Percentiles rank a stretch among this genome's conserved stretches.
phyloP scores from a whole-genome alignment of 2,329 filamentous ascomycete genomes.

The Parafenestella ontariensis region DNA sequence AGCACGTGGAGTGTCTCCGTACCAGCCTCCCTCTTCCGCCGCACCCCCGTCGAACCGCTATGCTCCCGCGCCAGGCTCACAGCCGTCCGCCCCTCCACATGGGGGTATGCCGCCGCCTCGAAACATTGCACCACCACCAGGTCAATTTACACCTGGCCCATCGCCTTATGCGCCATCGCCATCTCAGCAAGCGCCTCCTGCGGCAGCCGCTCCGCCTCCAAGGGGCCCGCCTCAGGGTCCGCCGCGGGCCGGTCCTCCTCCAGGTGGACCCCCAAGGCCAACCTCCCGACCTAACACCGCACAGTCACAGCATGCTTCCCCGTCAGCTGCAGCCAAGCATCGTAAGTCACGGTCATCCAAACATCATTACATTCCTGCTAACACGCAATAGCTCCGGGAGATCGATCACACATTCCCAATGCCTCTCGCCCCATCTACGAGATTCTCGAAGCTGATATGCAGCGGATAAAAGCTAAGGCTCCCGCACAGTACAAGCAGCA shows the following conservation, averaged over 20 bases:
- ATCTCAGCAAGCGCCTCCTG: constrained; percentile 47
- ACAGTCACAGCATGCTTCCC: constrained; percentile 57
- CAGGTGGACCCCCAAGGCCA: constrained; percentile 49
- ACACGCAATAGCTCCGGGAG: constrained; percentile 66
- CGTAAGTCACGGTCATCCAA: constrained; percentile 59
- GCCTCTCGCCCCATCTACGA: constrained; percentile 80
- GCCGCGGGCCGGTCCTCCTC: constrained; percentile 51
- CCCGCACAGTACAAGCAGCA: constrained; percentile 86
- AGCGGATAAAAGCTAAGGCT: constrained; percentile 84
- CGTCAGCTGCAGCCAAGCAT: constrained; percentile 67
- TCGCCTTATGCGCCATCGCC: constrained; percentile 27
- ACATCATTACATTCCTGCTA: constrained; percentile 22
- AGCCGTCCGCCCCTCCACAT: constrained; percentile 52
- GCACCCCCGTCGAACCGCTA: constrained; percentile 65
- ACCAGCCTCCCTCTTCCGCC: constrained; percentile 80
- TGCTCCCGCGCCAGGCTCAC: constrained; percentile 67
- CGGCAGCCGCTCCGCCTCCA: constrained; percentile 54
- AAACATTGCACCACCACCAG: constrained; percentile 55
- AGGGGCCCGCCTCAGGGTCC: constrained; percentile 47
- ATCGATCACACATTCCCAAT: constrained; percentile 86
- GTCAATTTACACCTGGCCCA: constrained; percentile 37
- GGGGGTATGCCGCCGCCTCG: constrained; percentile 51
- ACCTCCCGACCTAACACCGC: constrained; percentile 56
- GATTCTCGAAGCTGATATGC: constrained; percentile 82
- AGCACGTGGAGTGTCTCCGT: constrained; percentile 81